Base-by-base conservation (phyloP, 352 stramenopile species). In the Hyaloperonospora arabidopsidis region DNA sequence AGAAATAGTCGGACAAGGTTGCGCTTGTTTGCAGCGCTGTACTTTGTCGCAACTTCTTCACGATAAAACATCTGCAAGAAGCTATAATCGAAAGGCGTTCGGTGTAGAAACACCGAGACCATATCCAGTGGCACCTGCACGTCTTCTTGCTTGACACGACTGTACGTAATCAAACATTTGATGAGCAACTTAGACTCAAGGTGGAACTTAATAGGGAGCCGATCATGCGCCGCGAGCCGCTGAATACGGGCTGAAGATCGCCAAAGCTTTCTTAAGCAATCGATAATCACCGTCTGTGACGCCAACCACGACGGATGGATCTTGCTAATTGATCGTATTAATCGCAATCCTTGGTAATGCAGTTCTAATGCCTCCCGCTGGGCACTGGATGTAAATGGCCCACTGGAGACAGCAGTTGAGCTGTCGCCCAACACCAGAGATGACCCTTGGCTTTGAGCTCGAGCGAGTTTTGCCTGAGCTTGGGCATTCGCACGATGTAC, bases 41-140 rank as follows among this genome's bases (percentile, higher is more conserved):
- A 91, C 23, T 67, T 70, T 12, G 54, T 58, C 14, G 87, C 86
- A 19, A 96, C 86, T 49, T 96, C 83, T 34, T 92, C 70, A 29
- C 74, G 76, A 52, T 88, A 95, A 55, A 96, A 97, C 0, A 76
- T 53, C 46, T 96, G 76, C 5, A 99, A 64, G 48, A 98, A 98
- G 21, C 79, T 93, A 52, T 98, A 98, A 67, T 98, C 95, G 43
- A 96, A 84, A 8, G 86, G 86, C 28, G 84, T 92, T 28, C 83
- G 92, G 49, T 98, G 88, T 38, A 98, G 51, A 56, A 98, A 98
- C 14, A 98, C 89, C 1, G 79, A 81, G 6, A 98, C 74, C 68
- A 98, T 84, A 38, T 98, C 96, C 57, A 98, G 87, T 36, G 98
- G 71, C 36, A 98, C 79, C 68, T 98, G 93, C 2, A 97, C 86